Base-by-base conservation (phyloP, 768 basidiomycete species). In the Mrakia gelida region DNA sequence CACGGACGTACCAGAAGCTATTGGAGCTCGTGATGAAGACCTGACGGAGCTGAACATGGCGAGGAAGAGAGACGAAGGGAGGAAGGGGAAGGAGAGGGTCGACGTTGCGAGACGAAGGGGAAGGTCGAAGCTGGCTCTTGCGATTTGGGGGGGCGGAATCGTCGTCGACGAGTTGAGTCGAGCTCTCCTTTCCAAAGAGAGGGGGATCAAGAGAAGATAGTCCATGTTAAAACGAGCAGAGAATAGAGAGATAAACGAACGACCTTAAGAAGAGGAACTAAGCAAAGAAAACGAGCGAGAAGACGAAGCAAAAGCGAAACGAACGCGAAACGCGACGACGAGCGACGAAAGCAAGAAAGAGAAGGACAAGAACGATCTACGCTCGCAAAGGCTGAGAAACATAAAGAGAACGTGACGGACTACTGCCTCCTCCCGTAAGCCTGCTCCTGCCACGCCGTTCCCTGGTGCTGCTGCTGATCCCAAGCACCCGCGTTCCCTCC, bases 1-100 rank as follows among this genome's bases (percentile, higher is more conserved):
- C 2, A n/a, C n/a, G 43, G 1, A n/a, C 67, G 4, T n/a, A 70
- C 67, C 67, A 0, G 67, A 70, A 10, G 67, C 67, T 70, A 70
- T 70, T 70, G 67, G 67, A 16, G 38, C 41, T n/a, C 41, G 34
- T 41, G 67, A 70, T 13, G 67, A 70, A 15, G 67, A 70, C 8
- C 67, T 41, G n/a, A 41, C 18, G 26, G 49, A 15, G 49, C 49
- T 52, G 49, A 52, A 52, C 49, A 52, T 52, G 49, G 49, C 49
- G 3, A 43, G 32, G 65, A 23, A 32, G 65, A 68, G 65, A 34
- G 34, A 15, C 32, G 32, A 26, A 11, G 45, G 65, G 38, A 70
- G 21, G 67, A 2, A 15, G 67, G n/a, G 65, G 18, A 18, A 15
- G 21, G 38, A 18, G 34, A 41, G n/a, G 38, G 38, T 67, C 32